Evolutionary conservation across 2,329 filamentous ascomycete species (phyloP).

Genomic region (Huntiella moniliformis): DNA sequence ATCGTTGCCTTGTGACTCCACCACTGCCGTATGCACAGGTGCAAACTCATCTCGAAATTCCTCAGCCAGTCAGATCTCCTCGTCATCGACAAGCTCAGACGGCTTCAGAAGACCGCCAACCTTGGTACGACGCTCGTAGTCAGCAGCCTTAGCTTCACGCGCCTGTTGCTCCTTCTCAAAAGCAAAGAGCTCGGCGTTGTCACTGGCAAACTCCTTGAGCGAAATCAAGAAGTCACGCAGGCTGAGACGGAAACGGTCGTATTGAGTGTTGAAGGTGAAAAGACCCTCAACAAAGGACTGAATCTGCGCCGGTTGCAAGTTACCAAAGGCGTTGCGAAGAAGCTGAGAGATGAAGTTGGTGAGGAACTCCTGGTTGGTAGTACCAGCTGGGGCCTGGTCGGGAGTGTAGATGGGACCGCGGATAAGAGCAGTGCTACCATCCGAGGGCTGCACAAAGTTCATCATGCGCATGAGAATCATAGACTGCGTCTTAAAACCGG

Average conservation of each 20-base stretch:
- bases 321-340: constrained; percentile 78
- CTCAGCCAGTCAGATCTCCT: constrained; percentile 62
- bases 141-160: constrained; percentile 65
- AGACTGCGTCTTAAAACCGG: constrained; percentile 95
- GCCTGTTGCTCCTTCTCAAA: constrained; percentile 91
- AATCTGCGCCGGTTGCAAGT: constrained; percentile 80
- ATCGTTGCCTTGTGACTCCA: constrained; percentile 7
- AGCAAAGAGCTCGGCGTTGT: constrained; percentile 83
- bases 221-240: constrained; percentile 94
- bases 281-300: constrained; percentile 75
- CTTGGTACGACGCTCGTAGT: constrained; percentile 83
- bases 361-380: constrained; percentile 78
- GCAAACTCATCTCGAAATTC: constrained; percentile 46
- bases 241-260: constrained; percentile 88
- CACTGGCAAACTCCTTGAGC: constrained; percentile 87
- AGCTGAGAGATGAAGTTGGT: constrained; percentile 71
- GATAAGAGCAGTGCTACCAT: constrained; percentile 59
- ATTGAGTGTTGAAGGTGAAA: constrained; percentile 72
- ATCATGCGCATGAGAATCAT: constrained; percentile 90
- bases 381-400: constrained; percentile 67
- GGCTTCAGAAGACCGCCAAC: constrained; percentile 92
- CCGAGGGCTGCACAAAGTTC: constrained; percentile 68
- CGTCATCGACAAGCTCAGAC: constrained; percentile 79
- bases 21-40: constrained; percentile 18
- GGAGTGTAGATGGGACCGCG: constrained; percentile 75